Evolutionary conservation across 2,329 filamentous ascomycete genomes (phyloP).

Genomic region (Lachnum nothofagi): DNA sequence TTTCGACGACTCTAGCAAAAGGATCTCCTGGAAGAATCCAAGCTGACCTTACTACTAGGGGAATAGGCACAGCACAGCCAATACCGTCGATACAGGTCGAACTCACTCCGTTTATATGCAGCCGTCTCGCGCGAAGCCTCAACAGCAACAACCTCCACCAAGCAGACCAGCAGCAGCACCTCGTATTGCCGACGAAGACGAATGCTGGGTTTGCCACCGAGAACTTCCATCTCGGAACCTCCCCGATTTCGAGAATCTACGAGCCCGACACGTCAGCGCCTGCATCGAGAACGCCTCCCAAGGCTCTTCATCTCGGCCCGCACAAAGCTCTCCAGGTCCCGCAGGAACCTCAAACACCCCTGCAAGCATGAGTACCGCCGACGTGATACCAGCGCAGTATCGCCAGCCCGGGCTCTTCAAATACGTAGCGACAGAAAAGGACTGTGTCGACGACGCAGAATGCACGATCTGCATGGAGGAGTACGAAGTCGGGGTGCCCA

Average conservation of each 20-base stretch:
- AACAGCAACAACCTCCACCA: slow-evolving; percentile 1
- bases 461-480: slow-evolving; percentile 66
- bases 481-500: slow-evolving; percentile 55
- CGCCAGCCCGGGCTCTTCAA: slow-evolving; percentile 58
- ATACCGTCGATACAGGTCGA: too few species aligned
- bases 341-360: neutral
- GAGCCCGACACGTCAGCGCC: slow-evolving; percentile 53
- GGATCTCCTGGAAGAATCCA: neutral
- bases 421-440: slow-evolving; percentile 61
- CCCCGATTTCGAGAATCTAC: slow-evolving; percentile 48
- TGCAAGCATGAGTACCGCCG: neutral
- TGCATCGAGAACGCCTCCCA: slow-evolving; percentile 42
- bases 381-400: slow-evolving; percentile 27
- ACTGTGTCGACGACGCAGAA: slow-evolving; percentile 62
- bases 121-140: neutral
- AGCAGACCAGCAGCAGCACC: slow-evolving; percentile 21
- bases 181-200: slow-evolving; percentile 65
- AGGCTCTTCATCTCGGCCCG: slow-evolving; percentile 6
- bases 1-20: neutral
- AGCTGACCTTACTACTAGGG: slow-evolving; percentile 2
- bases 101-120: too few species aligned
- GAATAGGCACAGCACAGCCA: neutral
- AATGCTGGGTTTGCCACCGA: slow-evolving; percentile 70
- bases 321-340: slow-evolving; percentile 1
- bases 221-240: slow-evolving; percentile 59